Percentiles rank a stretch among this genome's conserved stretches.
Conservation (phyloP, 306 rosid genomes). For the Crotalaria pallida region DNA sequence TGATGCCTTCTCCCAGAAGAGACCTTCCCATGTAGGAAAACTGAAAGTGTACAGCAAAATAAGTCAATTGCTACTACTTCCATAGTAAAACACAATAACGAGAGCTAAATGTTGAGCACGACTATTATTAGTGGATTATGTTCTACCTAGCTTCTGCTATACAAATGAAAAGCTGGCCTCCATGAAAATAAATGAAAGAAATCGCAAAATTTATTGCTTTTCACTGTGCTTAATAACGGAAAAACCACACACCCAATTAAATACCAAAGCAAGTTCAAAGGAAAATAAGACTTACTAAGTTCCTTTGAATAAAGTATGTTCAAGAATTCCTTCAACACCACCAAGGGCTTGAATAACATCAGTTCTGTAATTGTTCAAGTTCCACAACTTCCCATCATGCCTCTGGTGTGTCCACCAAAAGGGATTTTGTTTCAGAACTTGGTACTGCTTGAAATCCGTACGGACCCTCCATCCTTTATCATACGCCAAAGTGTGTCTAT, state of each 20-base stretch:
- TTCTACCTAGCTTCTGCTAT: neutral
- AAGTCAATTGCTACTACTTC: conserved; percentile 3
- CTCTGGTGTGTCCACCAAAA: conserved; percentile 99
- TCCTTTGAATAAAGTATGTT: conserved; percentile 96
- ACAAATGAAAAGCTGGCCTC: neutral
- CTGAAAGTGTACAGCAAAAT: conserved; percentile 36
- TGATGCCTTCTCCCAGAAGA: conserved; percentile 99
- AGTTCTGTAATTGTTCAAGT: conserved; percentile 93
- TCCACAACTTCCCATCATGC: conserved; percentile 97
- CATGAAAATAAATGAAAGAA: neutral
- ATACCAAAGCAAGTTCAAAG: neutral
- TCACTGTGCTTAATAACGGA: neutral
- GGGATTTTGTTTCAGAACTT: conserved; percentile 94
- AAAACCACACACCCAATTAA: neutral
- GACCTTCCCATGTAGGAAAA: conserved; percentile 98
- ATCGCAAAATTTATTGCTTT: neutral
- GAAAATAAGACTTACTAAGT: conserved; percentile 68
- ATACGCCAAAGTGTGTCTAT: conserved; percentile 94
- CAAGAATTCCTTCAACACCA: conserved; percentile 98
- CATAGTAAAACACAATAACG: neutral
- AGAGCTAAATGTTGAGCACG: neutral
- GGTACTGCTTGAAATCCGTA: conserved; percentile 96
- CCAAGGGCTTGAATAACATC: conserved; percentile 99
- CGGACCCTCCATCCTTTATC: conserved; percentile 99
- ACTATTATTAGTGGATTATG: neutral